Percentiles rank a stretch among this genome's conserved stretches.
Evolutionary conservation across 2,329 filamentous ascomycete genomes (phyloP).

Genomic region (Epichloe sibirici): DNA sequence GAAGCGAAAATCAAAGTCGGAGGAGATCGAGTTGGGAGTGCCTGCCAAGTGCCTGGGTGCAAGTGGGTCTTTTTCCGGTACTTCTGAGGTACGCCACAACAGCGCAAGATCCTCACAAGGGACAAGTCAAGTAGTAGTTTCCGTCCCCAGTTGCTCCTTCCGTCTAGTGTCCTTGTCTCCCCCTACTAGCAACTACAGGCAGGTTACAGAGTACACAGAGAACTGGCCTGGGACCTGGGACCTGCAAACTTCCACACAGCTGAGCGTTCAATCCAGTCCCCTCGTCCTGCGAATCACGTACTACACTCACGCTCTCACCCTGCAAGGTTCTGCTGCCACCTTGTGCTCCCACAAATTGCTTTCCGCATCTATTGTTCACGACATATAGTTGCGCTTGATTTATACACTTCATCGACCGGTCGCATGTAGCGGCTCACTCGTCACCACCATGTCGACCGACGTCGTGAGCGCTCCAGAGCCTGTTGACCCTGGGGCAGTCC

Average conservation of each 20-base stretch:
- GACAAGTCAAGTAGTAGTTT: background rate
- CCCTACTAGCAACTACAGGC: no score
- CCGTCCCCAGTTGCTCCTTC: background rate
- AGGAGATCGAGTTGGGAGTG: background rate
- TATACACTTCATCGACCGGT: slow-evolving; percentile 20
- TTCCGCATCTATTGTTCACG: background rate
- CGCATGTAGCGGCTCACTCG: slow-evolving; percentile 24
- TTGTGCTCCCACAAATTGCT: slow-evolving; percentile 4
- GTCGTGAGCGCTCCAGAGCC: slow-evolving; percentile 37
- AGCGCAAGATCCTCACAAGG: background rate
- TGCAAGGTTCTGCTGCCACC: slow-evolving; percentile 3
- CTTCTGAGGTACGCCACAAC: background rate
- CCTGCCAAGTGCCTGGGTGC: no score
- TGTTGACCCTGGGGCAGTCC: slow-evolving; percentile 8
- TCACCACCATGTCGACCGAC: slow-evolving; percentile 42
- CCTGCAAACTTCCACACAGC: background rate
- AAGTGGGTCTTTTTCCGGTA: background rate
- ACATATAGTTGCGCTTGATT: background rate
- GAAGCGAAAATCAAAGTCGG: background rate
- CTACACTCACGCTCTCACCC: slow-evolving; percentile 2
- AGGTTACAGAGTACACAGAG: background rate
- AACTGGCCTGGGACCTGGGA: background rate
- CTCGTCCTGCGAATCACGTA: slow-evolving; percentile 4
- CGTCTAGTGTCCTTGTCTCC: background rate
- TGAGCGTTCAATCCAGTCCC: background rate